Percentiles rank a stretch among this genome's conserved stretches.
Conservation (phyloP, 257 asterid genomes). For the Fraxinus americana region DNA sequence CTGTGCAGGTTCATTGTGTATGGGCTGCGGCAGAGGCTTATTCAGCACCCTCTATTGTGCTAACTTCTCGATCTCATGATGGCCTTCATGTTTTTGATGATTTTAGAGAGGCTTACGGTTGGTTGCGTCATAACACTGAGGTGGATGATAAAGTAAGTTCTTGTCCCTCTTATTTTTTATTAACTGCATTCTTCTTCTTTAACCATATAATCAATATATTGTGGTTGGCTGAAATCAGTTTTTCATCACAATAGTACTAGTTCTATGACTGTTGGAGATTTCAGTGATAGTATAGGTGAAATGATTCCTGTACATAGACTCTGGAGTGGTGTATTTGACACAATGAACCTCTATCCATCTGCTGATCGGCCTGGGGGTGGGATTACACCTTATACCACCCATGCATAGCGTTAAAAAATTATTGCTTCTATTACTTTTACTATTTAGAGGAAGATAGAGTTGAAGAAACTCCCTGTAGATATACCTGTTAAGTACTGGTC, state of each 20-base stretch:
- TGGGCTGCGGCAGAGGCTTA: constrained; percentile 99
- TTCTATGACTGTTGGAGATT: not conserved
- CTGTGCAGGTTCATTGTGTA: constrained; percentile 87
- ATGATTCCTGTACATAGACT: not conserved
- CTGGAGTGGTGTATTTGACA: not conserved
- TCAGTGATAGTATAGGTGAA: not conserved
- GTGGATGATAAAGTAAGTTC: constrained; percentile 90
- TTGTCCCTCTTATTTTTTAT: constrained; percentile 21
- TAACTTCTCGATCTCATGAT: constrained; percentile 78
- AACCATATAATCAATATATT: not conserved
- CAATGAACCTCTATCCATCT: not conserved
- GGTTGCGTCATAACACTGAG: constrained; percentile 98
- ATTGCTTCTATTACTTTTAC: not conserved
- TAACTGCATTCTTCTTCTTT: not conserved
- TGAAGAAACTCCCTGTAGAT: not conserved
- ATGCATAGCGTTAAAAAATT: not conserved
- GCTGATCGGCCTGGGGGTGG: not conserved
- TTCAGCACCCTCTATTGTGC: constrained; percentile 97
- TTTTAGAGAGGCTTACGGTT: constrained; percentile 98
- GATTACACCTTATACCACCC: not conserved
- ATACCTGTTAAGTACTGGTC: not conserved
- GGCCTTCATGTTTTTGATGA: constrained; percentile 99
- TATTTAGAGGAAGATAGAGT: not conserved
- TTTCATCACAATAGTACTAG: not conserved
- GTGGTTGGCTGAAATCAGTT: not conserved